Percentiles rank a stretch among this genome's conserved stretches.
These are phyloP conservation scores for Pneumocystis wakefieldiae DNA, from an alignment of 1,139 yeast genomes.

Conservation along the genomic window DNA sequence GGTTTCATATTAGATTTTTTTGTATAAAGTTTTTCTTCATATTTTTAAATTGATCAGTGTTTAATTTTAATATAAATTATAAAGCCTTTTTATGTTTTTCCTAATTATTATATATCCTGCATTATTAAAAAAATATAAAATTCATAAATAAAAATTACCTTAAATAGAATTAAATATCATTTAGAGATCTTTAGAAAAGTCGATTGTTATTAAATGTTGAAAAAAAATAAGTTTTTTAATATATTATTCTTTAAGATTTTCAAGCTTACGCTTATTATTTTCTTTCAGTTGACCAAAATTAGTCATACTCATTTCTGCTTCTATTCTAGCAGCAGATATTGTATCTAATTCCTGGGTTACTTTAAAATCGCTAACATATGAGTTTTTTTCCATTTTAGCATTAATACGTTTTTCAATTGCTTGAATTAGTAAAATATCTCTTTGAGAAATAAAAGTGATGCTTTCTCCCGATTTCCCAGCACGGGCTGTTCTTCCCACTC, in stretches of 20 bases:
- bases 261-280: constrained; percentile 21
- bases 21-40: neutral
- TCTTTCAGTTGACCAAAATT: constrained; percentile 64
- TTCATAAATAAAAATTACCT: neutral
- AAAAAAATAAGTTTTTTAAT: neutral
- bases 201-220: neutral
- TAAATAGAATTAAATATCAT: neutral
- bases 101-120: neutral
- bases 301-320: constrained; percentile 87
- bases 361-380: constrained; percentile 54
- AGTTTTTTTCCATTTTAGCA: constrained; percentile 59
- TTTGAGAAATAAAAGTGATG: constrained; percentile 63
- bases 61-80: neutral
- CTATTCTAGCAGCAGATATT: constrained; percentile 73
- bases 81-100: neutral
- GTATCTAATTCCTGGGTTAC: constrained; percentile 51
- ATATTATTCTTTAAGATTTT: neutral
- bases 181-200: neutral
- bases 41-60: neutral
- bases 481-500: constrained; percentile 99
- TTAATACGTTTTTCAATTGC: constrained; percentile 78
- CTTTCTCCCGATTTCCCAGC: constrained; percentile 75
- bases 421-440: constrained; percentile 65
- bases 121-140: neutral
- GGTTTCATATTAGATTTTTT: neutral